Percentiles rank a stretch among this genome's conserved stretches.
phyloP scores from a whole-genome alignment of 2,329 filamentous ascomycete species.

The Fusarium goolgardi region DNA sequence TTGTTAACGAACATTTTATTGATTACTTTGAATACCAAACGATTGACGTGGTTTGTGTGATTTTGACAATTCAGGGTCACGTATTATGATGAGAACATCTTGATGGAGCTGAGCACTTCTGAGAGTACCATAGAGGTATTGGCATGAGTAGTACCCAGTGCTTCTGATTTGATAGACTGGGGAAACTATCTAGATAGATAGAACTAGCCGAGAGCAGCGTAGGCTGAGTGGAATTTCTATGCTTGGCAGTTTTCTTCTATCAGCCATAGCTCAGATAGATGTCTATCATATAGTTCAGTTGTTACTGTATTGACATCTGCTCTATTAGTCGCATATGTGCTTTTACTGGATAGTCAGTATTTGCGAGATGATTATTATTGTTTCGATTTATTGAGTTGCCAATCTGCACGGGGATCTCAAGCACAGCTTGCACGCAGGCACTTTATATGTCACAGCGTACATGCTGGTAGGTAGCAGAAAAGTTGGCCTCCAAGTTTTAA shows the following conservation, averaged over 20 bases:
- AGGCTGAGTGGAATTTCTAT: slow-evolving; percentile 28
- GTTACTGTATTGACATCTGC: too few species aligned
- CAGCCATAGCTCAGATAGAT: too few species aligned
- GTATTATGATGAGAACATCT: neutral
- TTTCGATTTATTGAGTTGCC: too few species aligned
- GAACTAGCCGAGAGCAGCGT: slow-evolving; percentile 43
- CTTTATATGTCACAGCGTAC: neutral
- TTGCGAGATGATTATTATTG: too few species aligned
- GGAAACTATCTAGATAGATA: slow-evolving; percentile 23
- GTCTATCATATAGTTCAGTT: too few species aligned
- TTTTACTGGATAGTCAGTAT: too few species aligned
- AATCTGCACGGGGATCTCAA: too few species aligned
- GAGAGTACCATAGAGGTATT: neutral
- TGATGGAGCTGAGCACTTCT: neutral
- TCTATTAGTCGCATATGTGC: too few species aligned
- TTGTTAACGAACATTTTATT: slow-evolving; percentile 45
- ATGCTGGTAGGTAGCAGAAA: neutral
- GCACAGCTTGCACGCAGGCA: too few species aligned
- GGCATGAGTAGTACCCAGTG: neutral
- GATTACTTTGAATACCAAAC: slow-evolving; percentile 15
- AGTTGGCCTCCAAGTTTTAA: neutral
- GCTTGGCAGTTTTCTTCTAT: too few species aligned
- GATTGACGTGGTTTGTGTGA: neutral
- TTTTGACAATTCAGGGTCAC: too few species aligned
- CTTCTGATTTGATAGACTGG: neutral